These are phyloP conservation scores for Ustulina deusta DNA, from an alignment of 2,329 filamentous ascomycete species.

Conservation along the genomic window DNA sequence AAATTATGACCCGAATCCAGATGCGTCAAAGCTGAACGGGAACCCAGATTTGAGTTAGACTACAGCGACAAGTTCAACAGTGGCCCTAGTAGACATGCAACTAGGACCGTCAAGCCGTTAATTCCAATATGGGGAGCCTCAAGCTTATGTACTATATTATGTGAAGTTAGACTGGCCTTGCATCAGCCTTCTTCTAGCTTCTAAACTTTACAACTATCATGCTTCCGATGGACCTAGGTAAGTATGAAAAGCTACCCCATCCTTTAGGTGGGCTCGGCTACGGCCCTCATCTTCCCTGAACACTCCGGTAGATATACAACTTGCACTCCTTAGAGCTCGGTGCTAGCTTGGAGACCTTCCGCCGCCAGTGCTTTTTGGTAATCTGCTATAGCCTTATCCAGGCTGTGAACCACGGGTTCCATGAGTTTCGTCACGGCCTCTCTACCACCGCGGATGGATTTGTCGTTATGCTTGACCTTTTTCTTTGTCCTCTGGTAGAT, in stretches of 20 bases:
- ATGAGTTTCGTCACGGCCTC: constrained; percentile 82
- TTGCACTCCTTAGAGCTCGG: constrained; percentile 52
- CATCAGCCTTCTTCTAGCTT: not conserved
- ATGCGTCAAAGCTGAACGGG: not conserved
- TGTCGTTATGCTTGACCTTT: constrained; percentile 76
- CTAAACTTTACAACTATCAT: constrained; percentile 5
- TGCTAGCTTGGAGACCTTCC: constrained; percentile 64
- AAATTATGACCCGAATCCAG: not conserved
- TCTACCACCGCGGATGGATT: constrained; percentile 78
- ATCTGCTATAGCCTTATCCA: constrained; percentile 76
- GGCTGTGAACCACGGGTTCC: constrained; percentile 76
- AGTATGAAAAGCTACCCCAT: not conserved
- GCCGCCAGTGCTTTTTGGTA: constrained; percentile 79
- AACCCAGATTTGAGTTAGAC: not conserved
- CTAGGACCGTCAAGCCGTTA: not conserved
- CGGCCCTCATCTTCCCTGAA: constrained; percentile 12
- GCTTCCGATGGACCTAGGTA: not conserved
- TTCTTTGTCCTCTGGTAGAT: constrained; percentile 79
- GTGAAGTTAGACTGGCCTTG: not conserved
- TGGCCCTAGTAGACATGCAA: not conserved
- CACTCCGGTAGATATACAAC: constrained; percentile 10
- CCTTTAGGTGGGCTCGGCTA: not conserved
- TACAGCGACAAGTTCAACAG: not conserved
- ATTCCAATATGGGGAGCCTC: not conserved
- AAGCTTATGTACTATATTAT: not conserved